These are phyloP conservation scores for Lichtheimia hyalospora DNA, from an alignment of 371 early-diverging fungal genomes.

Conservation along the genomic window DNA sequence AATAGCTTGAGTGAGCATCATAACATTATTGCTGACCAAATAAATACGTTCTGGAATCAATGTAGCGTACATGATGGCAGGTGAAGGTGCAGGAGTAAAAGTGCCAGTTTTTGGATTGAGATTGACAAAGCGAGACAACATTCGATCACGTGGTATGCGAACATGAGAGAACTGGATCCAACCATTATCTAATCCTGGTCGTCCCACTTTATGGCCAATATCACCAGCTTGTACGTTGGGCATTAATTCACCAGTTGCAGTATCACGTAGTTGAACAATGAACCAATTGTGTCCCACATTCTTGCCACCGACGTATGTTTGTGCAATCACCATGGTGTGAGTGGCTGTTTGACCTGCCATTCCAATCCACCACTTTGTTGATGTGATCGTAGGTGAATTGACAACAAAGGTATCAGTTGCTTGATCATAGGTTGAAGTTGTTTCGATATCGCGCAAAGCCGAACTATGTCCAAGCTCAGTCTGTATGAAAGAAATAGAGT, in stretches of 20 bases:
- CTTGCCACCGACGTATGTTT: conserved; percentile 67
- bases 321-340: conserved; percentile 65
- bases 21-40: conserved; percentile 34
- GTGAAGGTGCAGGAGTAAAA: conserved; percentile 56
- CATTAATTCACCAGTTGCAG: conserved; percentile 64
- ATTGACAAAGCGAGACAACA: conserved; percentile 71
- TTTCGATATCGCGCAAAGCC: conserved; percentile 85
- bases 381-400: conserved; percentile 80
- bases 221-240: conserved; percentile 86
- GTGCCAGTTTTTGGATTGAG: conserved; percentile 57
- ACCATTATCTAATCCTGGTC: conserved; percentile 88
- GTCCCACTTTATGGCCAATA: conserved; percentile 79
- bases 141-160: conserved; percentile 82
- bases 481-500: conserved; percentile 18
- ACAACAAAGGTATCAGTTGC: conserved; percentile 77
- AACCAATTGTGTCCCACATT: conserved; percentile 79
- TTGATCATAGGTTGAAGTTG: conserved; percentile 81
- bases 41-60: conserved; percentile 68
- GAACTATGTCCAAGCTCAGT: conserved; percentile 78
- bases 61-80: conserved; percentile 61
- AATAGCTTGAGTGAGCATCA: conserved; percentile 49
- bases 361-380: conserved; percentile 96
- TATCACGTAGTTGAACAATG: conserved; percentile 82
- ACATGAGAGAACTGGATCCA: conserved; percentile 93
- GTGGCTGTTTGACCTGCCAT: conserved; percentile 83